phyloP scores from a whole-genome alignment of 2,329 filamentous ascomycete species.

The Cytospora schulzeri region DNA sequence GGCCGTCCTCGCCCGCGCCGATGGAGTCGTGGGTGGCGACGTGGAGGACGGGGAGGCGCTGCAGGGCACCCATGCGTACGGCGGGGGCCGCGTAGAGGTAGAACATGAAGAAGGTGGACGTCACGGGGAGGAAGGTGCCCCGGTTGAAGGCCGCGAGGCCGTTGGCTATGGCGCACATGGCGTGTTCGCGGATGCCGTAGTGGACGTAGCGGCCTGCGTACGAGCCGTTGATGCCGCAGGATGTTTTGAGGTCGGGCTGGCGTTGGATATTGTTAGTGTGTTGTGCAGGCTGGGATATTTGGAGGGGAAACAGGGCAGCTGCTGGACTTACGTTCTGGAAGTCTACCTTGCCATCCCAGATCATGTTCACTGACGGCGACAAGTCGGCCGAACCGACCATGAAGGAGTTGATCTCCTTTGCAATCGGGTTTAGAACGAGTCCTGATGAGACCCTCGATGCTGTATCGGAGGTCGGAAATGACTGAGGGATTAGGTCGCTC shows the following conservation, averaged over 20 bases:
- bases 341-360: slow-evolving; percentile 51
- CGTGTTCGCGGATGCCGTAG: slow-evolving; percentile 63
- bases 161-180: slow-evolving; percentile 60
- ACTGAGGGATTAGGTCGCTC: slow-evolving; percentile 51
- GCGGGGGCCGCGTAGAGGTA: slow-evolving; percentile 53
- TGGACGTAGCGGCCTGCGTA: slow-evolving; percentile 60
- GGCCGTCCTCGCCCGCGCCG: slow-evolving; percentile 56
- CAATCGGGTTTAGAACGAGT: slow-evolving; percentile 51
- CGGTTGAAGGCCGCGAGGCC: slow-evolving; percentile 58
- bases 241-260: slow-evolving; percentile 30
- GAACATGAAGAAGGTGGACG: slow-evolving; percentile 61
- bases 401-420: slow-evolving; percentile 42
- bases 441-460: slow-evolving; percentile 51
- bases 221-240: slow-evolving; percentile 43
- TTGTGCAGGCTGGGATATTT: background rate
- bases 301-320: background rate
- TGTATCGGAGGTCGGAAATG: slow-evolving; percentile 52
- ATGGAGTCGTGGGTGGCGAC: slow-evolving; percentile 57
- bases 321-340: slow-evolving; percentile 49
- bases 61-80: slow-evolving; percentile 56
- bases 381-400: slow-evolving; percentile 52
- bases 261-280: background rate
- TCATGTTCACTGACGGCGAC: slow-evolving; percentile 52
- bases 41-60: slow-evolving; percentile 53
- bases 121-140: slow-evolving; percentile 56